A percentile compares a stretch with the other conserved stretches of the same genome.
Evolutionary conservation across 2,329 filamentous ascomycete genomes (phyloP).

Genomic region (Trichoderma hamatum): DNA sequence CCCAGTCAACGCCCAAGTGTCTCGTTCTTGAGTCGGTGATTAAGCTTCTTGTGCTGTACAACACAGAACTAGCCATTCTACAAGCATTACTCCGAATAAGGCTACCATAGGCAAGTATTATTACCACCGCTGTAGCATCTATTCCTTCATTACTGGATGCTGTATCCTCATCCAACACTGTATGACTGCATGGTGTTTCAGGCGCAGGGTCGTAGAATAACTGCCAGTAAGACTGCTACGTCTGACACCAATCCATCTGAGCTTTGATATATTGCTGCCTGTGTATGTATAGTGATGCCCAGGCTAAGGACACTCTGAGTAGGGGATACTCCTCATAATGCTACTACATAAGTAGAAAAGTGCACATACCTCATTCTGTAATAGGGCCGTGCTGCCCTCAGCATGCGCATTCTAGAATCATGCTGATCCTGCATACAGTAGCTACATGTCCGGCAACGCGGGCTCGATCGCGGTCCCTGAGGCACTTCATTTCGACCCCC

Average conservation of each 20-base stretch:
- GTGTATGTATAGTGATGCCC: not conserved
- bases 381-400: not conserved
- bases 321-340: not conserved
- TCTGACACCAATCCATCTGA: conserved; percentile 3
- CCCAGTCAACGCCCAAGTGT: not conserved
- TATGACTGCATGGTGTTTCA: conserved; percentile 5
- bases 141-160: not conserved
- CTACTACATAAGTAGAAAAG: not conserved
- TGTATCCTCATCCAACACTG: not conserved
- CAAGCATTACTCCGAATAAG: not conserved
- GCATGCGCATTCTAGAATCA: not conserved
- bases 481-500: not conserved
- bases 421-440: not conserved
- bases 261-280: not conserved
- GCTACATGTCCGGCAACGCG: not conserved
- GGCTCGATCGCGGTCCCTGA: not conserved
- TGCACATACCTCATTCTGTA: not conserved
- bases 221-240: not conserved
- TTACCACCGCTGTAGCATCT: not conserved
- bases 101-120: not conserved
- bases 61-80: not conserved
- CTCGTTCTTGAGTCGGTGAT: not conserved
- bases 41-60: not conserved
- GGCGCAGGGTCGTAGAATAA: not conserved
- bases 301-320: not conserved